phyloP scores from a whole-genome alignment of 192 early-diverging fungal genomes.

The Cetraspora pellucida region DNA sequence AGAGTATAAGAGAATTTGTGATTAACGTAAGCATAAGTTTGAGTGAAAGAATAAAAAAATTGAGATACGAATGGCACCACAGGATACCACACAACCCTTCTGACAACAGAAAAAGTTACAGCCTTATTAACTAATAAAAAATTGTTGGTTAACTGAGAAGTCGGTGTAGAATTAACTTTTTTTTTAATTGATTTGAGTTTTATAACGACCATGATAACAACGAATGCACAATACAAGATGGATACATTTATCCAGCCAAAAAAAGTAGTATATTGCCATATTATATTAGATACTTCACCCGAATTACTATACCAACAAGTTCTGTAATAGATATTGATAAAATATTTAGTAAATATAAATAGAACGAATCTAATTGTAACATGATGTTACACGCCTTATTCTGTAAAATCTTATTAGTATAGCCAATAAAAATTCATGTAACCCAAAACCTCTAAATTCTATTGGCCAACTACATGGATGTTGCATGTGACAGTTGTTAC shows the following conservation, averaged over 20 bases:
- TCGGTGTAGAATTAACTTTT: neutral
- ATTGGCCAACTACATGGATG: no score
- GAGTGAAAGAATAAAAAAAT: neutral
- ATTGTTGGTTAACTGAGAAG: no score
- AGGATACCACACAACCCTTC: conserved; percentile 24
- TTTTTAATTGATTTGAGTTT: neutral
- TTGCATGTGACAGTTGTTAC: no score
- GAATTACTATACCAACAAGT: conserved; percentile 11
- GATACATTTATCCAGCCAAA: neutral
- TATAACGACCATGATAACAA: neutral
- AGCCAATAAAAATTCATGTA: no score
- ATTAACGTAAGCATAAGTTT: neutral
- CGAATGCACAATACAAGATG: neutral
- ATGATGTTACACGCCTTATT: no score
- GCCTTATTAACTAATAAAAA: neutral
- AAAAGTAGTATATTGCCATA: conserved; percentile 22
- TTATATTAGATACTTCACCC: neutral
- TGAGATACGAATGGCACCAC: conserved; percentile 15
- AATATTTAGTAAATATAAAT: no score
- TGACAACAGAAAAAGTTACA: neutral
- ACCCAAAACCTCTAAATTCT: no score
- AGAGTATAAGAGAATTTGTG: neutral
- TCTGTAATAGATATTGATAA: neutral
- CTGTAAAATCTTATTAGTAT: no score
- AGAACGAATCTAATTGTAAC: no score